Conservation (phyloP, 2,329 filamentous ascomycete genomes). For the Venturia nashicola region DNA sequence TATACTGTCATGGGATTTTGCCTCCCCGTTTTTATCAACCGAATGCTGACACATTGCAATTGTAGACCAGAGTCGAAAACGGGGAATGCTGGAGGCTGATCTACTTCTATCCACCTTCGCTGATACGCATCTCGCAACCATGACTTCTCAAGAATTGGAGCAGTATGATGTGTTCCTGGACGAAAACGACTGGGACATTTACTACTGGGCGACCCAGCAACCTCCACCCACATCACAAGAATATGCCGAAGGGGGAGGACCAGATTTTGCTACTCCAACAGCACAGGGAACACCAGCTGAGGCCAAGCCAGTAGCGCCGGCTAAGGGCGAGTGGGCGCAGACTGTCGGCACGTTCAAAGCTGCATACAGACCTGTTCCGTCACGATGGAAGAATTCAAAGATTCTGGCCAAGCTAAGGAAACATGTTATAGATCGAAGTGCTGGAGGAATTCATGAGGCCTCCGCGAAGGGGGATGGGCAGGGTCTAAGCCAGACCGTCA, state of each 20-base stretch:
- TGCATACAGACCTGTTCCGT: slow-evolving; percentile 80
- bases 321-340: slow-evolving; percentile 82
- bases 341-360: slow-evolving; percentile 91
- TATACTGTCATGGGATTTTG: slow-evolving; percentile 11
- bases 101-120: slow-evolving; percentile 95
- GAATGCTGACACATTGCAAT: slow-evolving; percentile 1
- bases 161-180: slow-evolving; percentile 91
- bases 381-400: slow-evolving; percentile 73
- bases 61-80: slow-evolving; percentile 88
- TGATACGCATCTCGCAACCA: slow-evolving; percentile 58
- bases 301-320: slow-evolving; percentile 19
- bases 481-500: slow-evolving; percentile 20
- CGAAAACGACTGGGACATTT: slow-evolving; percentile 99
- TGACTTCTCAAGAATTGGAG: slow-evolving; percentile 60
- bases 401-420: slow-evolving; percentile 62
- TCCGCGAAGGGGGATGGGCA: slow-evolving; percentile 21
- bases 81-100: slow-evolving; percentile 90
- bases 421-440: slow-evolving; percentile 65
- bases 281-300: slow-evolving; percentile 29
- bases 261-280: slow-evolving; percentile 28
- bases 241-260: slow-evolving; percentile 40
- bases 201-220: slow-evolving; percentile 97
- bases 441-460: slow-evolving; percentile 39
- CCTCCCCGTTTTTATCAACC: slow-evolving; percentile 1
- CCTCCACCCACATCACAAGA: slow-evolving; percentile 46